Conservation (phyloP, 2,329 filamentous ascomycete genomes). For the Fusarium illudens region DNA sequence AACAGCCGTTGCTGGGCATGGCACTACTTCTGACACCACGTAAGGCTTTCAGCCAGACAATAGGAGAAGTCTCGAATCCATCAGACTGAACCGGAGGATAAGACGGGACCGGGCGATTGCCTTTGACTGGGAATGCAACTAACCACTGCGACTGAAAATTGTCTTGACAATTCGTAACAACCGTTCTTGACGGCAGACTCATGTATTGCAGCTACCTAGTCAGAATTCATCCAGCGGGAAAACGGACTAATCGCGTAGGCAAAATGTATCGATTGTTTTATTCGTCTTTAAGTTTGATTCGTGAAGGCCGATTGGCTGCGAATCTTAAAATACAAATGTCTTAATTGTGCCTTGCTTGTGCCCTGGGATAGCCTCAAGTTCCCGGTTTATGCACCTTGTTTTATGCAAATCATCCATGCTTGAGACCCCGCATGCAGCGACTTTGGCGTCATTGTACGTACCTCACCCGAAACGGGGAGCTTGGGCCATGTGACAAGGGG, state of each 20-base stretch:
- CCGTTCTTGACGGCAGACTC: slow-evolving; percentile 8
- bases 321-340: neutral
- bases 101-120: slow-evolving; percentile 6
- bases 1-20: slow-evolving; percentile 7
- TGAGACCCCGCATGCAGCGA: slow-evolving; percentile 29
- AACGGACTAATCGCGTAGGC: slow-evolving; percentile 42
- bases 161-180: slow-evolving; percentile 13
- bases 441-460: slow-evolving; percentile 35
- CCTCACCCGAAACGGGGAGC: slow-evolving; percentile 25
- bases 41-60: slow-evolving; percentile 6
- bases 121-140: slow-evolving; percentile 31
- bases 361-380: slow-evolving; percentile 1
- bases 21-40: slow-evolving; percentile 12
- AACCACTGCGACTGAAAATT: slow-evolving; percentile 27
- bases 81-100: slow-evolving; percentile 1
- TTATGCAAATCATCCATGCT: slow-evolving; percentile 34
- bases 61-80: neutral
- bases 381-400: slow-evolving; percentile 25
- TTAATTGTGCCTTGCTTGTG: neutral
- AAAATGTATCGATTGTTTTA: slow-evolving; percentile 33
- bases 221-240: slow-evolving; percentile 19
- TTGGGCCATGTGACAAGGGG: slow-evolving; percentile 40
- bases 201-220: slow-evolving; percentile 20
- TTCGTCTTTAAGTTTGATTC: neutral
- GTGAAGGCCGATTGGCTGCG: neutral